Conservation (phyloP, 140 eudicot species). For the Oenanthe javanica region DNA sequence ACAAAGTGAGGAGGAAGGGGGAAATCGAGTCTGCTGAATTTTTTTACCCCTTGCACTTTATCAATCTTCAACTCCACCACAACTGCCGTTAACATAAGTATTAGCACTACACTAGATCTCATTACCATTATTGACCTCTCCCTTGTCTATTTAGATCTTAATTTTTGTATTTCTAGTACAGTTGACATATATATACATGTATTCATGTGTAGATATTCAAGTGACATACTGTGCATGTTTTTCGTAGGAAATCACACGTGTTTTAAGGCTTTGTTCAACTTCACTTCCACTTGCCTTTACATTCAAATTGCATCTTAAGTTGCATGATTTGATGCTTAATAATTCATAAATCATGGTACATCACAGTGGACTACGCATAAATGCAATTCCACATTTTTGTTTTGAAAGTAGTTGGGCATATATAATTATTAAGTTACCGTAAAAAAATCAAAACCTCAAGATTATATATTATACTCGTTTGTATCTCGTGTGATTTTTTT, state of each 20-base stretch:
- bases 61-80: not conserved
- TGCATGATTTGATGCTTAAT: too few relatives aligned
- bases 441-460: too few relatives aligned
- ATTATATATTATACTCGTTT: too few relatives aligned
- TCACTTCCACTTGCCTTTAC: not conserved
- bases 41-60: too few relatives aligned
- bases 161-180: not conserved
- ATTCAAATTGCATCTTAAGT: not conserved
- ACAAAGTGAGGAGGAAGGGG: slow-evolving; percentile 30
- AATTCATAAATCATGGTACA: too few relatives aligned
- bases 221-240: not conserved
- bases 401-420: too few relatives aligned
- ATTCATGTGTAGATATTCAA: not conserved
- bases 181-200: not conserved
- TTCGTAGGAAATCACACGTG: not conserved
- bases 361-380: too few relatives aligned
- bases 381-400: too few relatives aligned
- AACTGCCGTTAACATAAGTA: not conserved
- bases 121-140: not conserved
- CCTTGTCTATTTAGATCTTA: not conserved
- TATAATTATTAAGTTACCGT: too few relatives aligned
- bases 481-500: too few relatives aligned
- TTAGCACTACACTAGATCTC: not conserved
- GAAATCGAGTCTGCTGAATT: slow-evolving; percentile 30
- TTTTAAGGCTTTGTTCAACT: not conserved